Conservation (phyloP, 176 grass and related monocot genomes). For the Guadua angustifolia region DNA sequence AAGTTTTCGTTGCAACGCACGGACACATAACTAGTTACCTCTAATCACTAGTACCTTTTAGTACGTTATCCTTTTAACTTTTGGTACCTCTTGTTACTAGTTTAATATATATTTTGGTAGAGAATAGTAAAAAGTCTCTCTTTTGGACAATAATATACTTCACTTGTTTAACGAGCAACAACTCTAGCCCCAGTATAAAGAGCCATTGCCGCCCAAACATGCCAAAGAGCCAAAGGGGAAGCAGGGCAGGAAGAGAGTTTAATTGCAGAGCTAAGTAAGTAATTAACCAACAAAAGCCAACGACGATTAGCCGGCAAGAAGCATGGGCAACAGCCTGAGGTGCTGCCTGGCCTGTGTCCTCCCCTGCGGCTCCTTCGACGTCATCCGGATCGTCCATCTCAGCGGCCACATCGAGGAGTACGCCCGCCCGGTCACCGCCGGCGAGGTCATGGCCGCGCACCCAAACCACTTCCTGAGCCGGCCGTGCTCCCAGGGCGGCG, state of each 20-base stretch:
- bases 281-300: neutral
- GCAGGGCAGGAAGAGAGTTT: slow-evolving; percentile 7
- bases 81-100: too few species aligned
- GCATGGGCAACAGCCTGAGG: slow-evolving; percentile 86
- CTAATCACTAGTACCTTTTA: too few species aligned
- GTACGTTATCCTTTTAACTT: too few species aligned
- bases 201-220: slow-evolving; percentile 27
- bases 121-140: too few species aligned
- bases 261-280: slow-evolving; percentile 10
- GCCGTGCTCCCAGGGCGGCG: slow-evolving; percentile 74
- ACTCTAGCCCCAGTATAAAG: slow-evolving; percentile 36
- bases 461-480: slow-evolving; percentile 79
- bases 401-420: slow-evolving; percentile 82
- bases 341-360: slow-evolving; percentile 87
- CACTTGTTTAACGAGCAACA: slow-evolving; percentile 26
- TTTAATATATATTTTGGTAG: too few species aligned
- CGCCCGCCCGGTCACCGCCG: slow-evolving; percentile 61
- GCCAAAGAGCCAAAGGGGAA: slow-evolving; percentile 36
- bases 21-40: too few species aligned
- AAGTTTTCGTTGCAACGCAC: too few species aligned
- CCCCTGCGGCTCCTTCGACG: slow-evolving; percentile 86
- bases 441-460: slow-evolving; percentile 70
- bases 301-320: slow-evolving; percentile 6
- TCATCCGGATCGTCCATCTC: slow-evolving; percentile 82
- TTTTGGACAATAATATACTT: neutral